phyloP scores from a whole-genome alignment of 257 asterid genomes.

The Ehretia macrophylla region DNA sequence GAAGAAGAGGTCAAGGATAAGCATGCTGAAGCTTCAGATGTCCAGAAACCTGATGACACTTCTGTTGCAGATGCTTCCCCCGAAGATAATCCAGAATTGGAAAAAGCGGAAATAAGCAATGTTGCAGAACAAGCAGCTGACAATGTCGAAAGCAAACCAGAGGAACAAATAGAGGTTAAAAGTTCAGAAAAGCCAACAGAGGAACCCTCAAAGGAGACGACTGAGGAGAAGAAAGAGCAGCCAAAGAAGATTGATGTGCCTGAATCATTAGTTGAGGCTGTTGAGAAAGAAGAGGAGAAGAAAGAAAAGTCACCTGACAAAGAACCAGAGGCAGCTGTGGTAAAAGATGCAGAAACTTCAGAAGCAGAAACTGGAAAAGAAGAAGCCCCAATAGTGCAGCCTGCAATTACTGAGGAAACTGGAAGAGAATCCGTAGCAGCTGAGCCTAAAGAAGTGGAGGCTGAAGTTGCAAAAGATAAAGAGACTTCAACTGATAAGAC shows the following conservation, averaged over 20 bases:
- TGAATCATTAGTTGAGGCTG: slow-evolving; percentile 21
- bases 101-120: slow-evolving; percentile 16
- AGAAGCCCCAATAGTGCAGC: slow-evolving; percentile 18
- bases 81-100: slow-evolving; percentile 11
- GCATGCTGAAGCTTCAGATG: neutral
- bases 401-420: slow-evolving; percentile 18
- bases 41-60: slow-evolving; percentile 27
- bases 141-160: slow-evolving; percentile 11
- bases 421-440: slow-evolving; percentile 24
- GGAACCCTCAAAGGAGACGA: slow-evolving; percentile 14
- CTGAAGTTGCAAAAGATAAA: slow-evolving; percentile 8
- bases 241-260: slow-evolving; percentile 19
- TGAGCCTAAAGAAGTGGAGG: slow-evolving; percentile 26
- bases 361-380: slow-evolving; percentile 18
- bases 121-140: slow-evolving; percentile 16
- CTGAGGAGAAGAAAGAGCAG: slow-evolving; percentile 27
- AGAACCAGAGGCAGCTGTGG: slow-evolving; percentile 20
- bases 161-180: slow-evolving; percentile 17
- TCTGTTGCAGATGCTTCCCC: slow-evolving; percentile 15
- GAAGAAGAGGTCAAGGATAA: slow-evolving; percentile 21
- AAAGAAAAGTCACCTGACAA: slow-evolving; percentile 16
- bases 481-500: slow-evolving; percentile 16
- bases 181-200: slow-evolving; percentile 15
- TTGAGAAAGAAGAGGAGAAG: slow-evolving; percentile 23
- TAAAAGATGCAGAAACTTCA: slow-evolving; percentile 22